These are phyloP conservation scores for Penicillium occitanis DNA, from an alignment of 2,329 filamentous ascomycete genomes.

Conservation along the genomic window DNA sequence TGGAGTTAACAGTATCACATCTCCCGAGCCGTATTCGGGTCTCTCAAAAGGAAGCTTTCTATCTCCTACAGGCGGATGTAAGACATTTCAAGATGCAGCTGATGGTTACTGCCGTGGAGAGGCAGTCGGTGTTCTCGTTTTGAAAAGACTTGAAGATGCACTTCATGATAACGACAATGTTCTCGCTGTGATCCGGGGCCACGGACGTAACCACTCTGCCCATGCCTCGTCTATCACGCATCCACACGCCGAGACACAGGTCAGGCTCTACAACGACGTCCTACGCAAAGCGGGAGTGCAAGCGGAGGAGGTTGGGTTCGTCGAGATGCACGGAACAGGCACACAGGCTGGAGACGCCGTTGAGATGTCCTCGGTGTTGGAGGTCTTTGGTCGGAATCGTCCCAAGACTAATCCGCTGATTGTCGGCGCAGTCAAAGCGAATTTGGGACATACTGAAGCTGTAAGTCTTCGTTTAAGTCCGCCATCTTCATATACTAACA, in stretches of 20 bases:
- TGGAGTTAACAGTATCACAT: slow-evolving; percentile 67
- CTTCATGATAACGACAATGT: slow-evolving; percentile 44
- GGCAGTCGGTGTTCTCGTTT: slow-evolving; percentile 45
- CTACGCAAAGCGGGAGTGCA: neutral
- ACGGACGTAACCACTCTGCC: slow-evolving; percentile 40
- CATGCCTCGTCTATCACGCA: slow-evolving; percentile 42
- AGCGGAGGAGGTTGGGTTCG: slow-evolving; percentile 29
- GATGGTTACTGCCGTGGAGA: slow-evolving; percentile 56
- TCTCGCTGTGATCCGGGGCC: slow-evolving; percentile 41
- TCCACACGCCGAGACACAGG: slow-evolving; percentile 33
- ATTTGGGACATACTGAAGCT: slow-evolving; percentile 24
- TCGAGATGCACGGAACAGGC: slow-evolving; percentile 36
- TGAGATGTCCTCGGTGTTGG: slow-evolving; percentile 33
- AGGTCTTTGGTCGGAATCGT: slow-evolving; percentile 30
- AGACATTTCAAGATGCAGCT: slow-evolving; percentile 46
- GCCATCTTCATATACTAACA: neutral
- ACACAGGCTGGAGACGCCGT: slow-evolving; percentile 34
- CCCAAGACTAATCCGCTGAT: slow-evolving; percentile 28
- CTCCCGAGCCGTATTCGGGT: slow-evolving; percentile 73
- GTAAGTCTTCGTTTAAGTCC: neutral
- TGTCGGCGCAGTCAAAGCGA: slow-evolving; percentile 32
- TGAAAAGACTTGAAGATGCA: slow-evolving; percentile 51
- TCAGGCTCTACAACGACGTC: neutral
- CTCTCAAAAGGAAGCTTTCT: slow-evolving; percentile 53
- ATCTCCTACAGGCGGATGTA: slow-evolving; percentile 43